Conservation (phyloP, 2,329 filamentous ascomycete species). For the Venturia aucupariae region DNA sequence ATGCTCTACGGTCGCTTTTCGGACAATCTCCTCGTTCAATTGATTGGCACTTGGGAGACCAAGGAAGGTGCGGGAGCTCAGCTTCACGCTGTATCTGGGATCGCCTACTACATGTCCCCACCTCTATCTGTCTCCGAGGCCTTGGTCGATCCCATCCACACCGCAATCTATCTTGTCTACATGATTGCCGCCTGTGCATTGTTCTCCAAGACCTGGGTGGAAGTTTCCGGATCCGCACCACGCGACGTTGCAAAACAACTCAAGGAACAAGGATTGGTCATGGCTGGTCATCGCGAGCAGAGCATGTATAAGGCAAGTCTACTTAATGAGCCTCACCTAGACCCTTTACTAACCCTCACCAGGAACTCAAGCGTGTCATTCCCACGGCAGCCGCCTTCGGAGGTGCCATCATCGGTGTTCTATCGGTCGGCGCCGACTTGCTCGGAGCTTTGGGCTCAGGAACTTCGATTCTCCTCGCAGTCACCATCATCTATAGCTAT, state of each 20-base stretch:
- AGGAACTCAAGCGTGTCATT: constrained; percentile 95
- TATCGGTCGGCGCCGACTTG: constrained; percentile 91
- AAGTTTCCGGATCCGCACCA: constrained; percentile 95
- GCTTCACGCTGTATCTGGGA: constrained; percentile 84
- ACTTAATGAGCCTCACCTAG: neutral
- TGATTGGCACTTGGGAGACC: constrained; percentile 97
- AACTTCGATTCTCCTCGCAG: constrained; percentile 94
- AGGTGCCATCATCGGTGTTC: constrained; percentile 95
- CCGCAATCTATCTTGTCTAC: constrained; percentile 87
- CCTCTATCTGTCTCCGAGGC: constrained; percentile 96
- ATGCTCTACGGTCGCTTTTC: constrained; percentile 99
- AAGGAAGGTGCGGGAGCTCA: constrained; percentile 83
- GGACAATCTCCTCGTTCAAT: constrained; percentile 94
- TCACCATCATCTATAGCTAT: constrained; percentile 99
- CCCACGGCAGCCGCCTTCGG: constrained; percentile 96
- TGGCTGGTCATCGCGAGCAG: constrained; percentile 99
- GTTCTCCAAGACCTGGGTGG: constrained; percentile 99
- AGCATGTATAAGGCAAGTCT: constrained; percentile 80
- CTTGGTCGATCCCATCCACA: constrained; percentile 93
- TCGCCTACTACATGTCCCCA: constrained; percentile 99
- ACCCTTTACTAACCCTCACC: neutral
- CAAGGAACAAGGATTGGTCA: constrained; percentile 98
- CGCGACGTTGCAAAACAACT: constrained; percentile 98
- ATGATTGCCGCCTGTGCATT: constrained; percentile 96
- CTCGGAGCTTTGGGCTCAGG: constrained; percentile 92